Conservation (phyloP, 257 asterid species). For the Salvia splendens region DNA sequence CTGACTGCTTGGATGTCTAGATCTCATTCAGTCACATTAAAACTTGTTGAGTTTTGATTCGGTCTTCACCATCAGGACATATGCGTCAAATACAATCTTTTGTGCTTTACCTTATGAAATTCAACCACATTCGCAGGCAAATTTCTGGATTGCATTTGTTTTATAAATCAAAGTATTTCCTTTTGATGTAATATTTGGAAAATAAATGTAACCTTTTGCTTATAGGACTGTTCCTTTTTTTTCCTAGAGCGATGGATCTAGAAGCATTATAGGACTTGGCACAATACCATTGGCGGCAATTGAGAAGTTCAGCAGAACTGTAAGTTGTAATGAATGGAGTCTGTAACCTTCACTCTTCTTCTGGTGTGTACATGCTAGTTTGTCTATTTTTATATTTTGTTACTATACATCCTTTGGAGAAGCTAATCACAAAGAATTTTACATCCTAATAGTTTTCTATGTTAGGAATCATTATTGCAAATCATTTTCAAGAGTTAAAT, state of each 20-base stretch:
- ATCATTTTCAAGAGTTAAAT: background rate
- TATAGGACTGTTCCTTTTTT: conserved; percentile 24
- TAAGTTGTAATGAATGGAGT: conserved; percentile 45
- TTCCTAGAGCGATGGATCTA: conserved; percentile 87
- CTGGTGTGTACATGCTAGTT: conserved; percentile 9
- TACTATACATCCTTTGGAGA: background rate
- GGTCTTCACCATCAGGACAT: background rate
- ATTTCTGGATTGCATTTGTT: conserved; percentile 1
- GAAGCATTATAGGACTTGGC: conserved; percentile 80
- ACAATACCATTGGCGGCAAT: conserved; percentile 88
- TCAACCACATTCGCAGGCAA: conserved; percentile 4
- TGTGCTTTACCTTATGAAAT: conserved; percentile 1
- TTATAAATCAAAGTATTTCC: background rate
- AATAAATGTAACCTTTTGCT: conserved; percentile 4
- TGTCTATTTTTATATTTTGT: background rate
- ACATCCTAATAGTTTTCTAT: background rate
- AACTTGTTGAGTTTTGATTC: background rate
- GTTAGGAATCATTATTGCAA: conserved; percentile 2
- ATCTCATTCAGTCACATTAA: background rate
- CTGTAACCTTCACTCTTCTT: background rate
- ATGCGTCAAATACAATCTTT: background rate
- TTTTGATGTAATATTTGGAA: conserved; percentile 23
- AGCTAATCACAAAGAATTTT: conserved; percentile 9
- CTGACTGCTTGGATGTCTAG: background rate
- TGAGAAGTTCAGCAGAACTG: conserved; percentile 85